These are phyloP conservation scores for Microascus cirrosus DNA, from an alignment of 2,329 filamentous ascomycete species.

Conservation along the genomic window DNA sequence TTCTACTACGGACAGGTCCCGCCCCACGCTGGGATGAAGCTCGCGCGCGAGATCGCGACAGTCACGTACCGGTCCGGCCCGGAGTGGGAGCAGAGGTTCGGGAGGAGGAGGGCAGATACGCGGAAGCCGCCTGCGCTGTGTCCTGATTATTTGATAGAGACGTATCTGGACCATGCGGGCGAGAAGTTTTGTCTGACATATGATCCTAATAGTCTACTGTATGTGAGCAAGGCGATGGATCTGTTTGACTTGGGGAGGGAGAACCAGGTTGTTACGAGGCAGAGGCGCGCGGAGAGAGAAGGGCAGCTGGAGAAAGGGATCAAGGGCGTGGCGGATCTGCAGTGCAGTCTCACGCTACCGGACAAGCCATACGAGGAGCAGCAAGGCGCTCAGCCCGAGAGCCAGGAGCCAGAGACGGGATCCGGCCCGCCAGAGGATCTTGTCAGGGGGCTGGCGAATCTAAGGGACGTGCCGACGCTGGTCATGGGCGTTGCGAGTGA, in stretches of 20 bases:
- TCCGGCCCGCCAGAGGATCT: constrained; percentile 65
- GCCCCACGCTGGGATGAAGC: constrained; percentile 94
- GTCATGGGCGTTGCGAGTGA: constrained; percentile 93
- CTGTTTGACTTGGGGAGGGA: constrained; percentile 79
- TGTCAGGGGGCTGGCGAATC: constrained; percentile 57
- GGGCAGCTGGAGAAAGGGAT: constrained; percentile 41
- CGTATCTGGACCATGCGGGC: constrained; percentile 92
- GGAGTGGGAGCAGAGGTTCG: constrained; percentile 95
- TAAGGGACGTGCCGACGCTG: constrained; percentile 70
- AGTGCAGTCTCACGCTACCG: constrained; percentile 74
- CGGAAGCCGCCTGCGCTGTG: constrained; percentile 85
- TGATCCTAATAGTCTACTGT: constrained; percentile 88
- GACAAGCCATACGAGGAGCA: constrained; percentile 81
- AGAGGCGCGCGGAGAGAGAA: constrained; percentile 51
- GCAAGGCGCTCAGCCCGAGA: constrained; percentile 26
- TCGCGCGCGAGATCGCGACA: constrained; percentile 92
- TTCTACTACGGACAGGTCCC: constrained; percentile 87
- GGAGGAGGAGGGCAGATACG: constrained; percentile 73
- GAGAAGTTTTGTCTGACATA: constrained; percentile 98
- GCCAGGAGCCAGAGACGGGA: constrained; percentile 10
- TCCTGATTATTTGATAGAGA: constrained; percentile 95
- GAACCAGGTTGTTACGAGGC: constrained; percentile 52
- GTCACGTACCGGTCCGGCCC: constrained; percentile 94
- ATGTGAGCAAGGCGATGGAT: constrained; percentile 98
- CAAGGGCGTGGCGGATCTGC: constrained; percentile 25